Percentiles rank a stretch among this genome's conserved stretches.
phyloP scores from a whole-genome alignment of 2,329 filamentous ascomycete species.

The Aureobasidium sp. region DNA sequence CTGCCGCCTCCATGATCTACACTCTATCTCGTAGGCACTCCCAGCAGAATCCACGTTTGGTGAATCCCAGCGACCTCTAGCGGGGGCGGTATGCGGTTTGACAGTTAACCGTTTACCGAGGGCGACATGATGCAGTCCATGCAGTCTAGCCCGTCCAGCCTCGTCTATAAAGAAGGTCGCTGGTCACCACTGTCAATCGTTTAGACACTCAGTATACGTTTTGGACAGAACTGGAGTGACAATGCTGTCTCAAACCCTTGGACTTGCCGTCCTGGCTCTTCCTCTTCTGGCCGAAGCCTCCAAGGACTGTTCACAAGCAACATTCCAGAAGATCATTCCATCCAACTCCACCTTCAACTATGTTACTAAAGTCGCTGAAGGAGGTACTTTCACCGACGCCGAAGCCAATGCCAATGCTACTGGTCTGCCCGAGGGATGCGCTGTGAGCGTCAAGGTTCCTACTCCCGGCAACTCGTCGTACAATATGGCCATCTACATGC shows the following conservation, averaged over 20 bases:
- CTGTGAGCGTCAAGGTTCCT: conserved; percentile 25
- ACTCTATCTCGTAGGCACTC: neutral
- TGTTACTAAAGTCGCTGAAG: conserved; percentile 27
- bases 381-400: conserved; percentile 34
- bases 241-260: neutral
- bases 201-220: neutral
- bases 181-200: neutral
- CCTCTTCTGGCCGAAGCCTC: conserved; percentile 4
- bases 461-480: conserved; percentile 25
- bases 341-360: conserved; percentile 32
- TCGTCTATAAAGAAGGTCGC: neutral
- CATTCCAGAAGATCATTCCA: conserved; percentile 30
- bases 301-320: conserved; percentile 27
- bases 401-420: conserved; percentile 35
- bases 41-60: neutral
- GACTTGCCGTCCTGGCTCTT: neutral
- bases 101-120: neutral
- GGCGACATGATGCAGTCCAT: neutral
- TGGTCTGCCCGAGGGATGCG: conserved; percentile 30
- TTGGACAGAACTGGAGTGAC: neutral
- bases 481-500: conserved; percentile 29
- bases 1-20: conserved; percentile 5
- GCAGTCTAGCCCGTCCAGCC: neutral
- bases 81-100: neutral
- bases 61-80: neutral